These are phyloP conservation scores for Claviceps spartinae DNA, from an alignment of 2,329 filamentous ascomycete species.

Conservation along the genomic window DNA sequence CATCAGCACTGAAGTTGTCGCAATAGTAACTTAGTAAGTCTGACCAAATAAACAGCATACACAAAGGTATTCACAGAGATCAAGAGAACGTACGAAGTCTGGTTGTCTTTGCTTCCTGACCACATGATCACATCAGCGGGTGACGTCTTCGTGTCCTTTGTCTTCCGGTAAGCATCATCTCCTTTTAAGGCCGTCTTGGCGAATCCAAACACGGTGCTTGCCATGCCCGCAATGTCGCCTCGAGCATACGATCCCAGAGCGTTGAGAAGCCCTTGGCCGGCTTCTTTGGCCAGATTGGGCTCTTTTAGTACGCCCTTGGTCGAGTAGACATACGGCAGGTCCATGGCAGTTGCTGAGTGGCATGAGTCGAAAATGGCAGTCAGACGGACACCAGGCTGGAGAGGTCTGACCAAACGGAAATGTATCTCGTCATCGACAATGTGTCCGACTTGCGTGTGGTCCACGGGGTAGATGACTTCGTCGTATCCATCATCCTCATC, in stretches of 20 bases:
- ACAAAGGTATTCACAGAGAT: neutral
- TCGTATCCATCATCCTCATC: slow-evolving; percentile 69
- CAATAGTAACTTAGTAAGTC: neutral
- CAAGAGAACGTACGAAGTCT: slow-evolving; percentile 52
- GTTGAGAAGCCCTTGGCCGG: slow-evolving; percentile 55
- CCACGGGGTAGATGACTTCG: slow-evolving; percentile 68
- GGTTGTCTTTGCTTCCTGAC: slow-evolving; percentile 90
- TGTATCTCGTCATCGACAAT: slow-evolving; percentile 74
- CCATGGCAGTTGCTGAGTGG: slow-evolving; percentile 64
- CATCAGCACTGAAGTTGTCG: slow-evolving; percentile 55
- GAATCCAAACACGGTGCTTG: slow-evolving; percentile 65
- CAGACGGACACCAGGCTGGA: slow-evolving; percentile 71
- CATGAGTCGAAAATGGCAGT: slow-evolving; percentile 75
- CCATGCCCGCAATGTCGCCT: slow-evolving; percentile 72
- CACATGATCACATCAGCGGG: slow-evolving; percentile 96
- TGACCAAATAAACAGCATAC: neutral
- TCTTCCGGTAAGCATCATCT: slow-evolving; percentile 65
- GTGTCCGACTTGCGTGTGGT: slow-evolving; percentile 55
- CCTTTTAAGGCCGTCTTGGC: slow-evolving; percentile 79
- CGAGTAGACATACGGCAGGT: slow-evolving; percentile 68
- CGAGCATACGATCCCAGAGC: slow-evolving; percentile 68
- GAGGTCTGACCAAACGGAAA: slow-evolving; percentile 58
- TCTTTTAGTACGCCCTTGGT: slow-evolving; percentile 71
- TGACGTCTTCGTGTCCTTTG: slow-evolving; percentile 79
- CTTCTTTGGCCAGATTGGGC: slow-evolving; percentile 69